Evolutionary conservation across 1,284 basidiomycete genomes (phyloP).

Genomic region (Wallemia mellicola): DNA sequence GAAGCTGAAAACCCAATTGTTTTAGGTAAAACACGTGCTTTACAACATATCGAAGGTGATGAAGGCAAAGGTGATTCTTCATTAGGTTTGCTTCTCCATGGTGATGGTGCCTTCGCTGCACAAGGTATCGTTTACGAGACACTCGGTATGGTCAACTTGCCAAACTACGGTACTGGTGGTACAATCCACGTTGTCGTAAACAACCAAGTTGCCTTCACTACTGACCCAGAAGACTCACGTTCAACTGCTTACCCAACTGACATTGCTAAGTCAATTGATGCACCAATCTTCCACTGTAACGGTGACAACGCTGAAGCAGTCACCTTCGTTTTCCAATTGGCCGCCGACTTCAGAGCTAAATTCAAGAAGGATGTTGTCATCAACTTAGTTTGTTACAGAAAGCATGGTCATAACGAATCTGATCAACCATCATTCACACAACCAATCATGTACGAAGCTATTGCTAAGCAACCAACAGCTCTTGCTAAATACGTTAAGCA

Average conservation of each 20-base stretch:
- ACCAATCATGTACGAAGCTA: constrained; percentile 94
- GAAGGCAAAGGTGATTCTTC: constrained; percentile 43
- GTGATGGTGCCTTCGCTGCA: constrained; percentile 94
- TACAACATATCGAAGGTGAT: constrained; percentile 83
- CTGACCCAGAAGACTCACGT: constrained; percentile 85
- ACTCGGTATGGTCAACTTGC: constrained; percentile 91
- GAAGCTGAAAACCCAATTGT: constrained; percentile 95
- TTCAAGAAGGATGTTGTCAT: constrained; percentile 98
- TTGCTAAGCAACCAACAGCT: constrained; percentile 75
- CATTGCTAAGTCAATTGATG: constrained; percentile 92
- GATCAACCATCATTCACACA: constrained; percentile 98
- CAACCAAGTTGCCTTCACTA: constrained; percentile 99
- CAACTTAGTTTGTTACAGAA: constrained; percentile 95
- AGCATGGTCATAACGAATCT: constrained; percentile 96
- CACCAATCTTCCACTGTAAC: constrained; percentile 99
- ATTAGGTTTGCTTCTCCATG: constrained; percentile 85
- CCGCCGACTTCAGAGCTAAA: constrained; percentile 90
- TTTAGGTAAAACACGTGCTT: constrained; percentile 81
- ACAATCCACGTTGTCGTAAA: constrained; percentile 97
- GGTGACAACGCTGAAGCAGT: constrained; percentile 96
- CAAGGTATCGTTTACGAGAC: constrained; percentile 98
- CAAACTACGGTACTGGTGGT: constrained; percentile 84
- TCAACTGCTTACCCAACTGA: constrained; percentile 98
- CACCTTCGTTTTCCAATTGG: constrained; percentile 89
- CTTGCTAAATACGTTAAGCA: constrained; percentile 74